Base-by-base conservation (phyloP, 208 protist species). In the Polymyxa betae region DNA sequence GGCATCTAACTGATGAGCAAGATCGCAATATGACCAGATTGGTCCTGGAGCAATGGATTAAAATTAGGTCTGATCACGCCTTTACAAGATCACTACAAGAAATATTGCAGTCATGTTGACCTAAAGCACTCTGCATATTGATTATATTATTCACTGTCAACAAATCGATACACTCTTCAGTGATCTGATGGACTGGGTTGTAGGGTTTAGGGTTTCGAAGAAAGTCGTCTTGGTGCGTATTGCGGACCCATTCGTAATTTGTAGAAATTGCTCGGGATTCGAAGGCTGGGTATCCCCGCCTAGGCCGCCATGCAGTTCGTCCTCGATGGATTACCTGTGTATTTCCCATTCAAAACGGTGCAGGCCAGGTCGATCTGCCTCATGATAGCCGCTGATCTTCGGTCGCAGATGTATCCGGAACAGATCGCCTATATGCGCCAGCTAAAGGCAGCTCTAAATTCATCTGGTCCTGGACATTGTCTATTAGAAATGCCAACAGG, bases 401-500 rank as follows among this genome's bases (percentile, higher is more conserved):
- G 24, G 24, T 60, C 12, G 49, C 72, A 43, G n/a, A 82, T 82
- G 72, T 82, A 82, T 43, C 72, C 72, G 12, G 72, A 82, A n/a
- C 72, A 82, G 72, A 12, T 82, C 72, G 40, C 40, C 24, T 90
- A 90, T 40, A 90, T 90, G 89, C 41, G n/a, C 29, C 29, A 90
- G 12, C 12, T 90, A 1, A 90, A 90, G 89, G 1, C 1, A n/a
- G 89, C 89, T 10, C 89, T 90, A 32, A 49, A 89, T 5, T 45
- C 49, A 24, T 44, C 40, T 0, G 38, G 24, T 43, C 35, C 35
- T 20, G 89, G 89, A n/a, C 89, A 90, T 40, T 90, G 89, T 64
- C n/a, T 90, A 64, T 32, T 90, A 12, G 89, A 90, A 49, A 90
- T 90, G 89, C 89, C 89, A 10, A 90, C 89, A 29, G 89, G 89